Percentiles rank a stretch among this genome's conserved stretches.
Evolutionary conservation across 345 rosid species (phyloP).

Genomic region (Physaria fendleri): DNA sequence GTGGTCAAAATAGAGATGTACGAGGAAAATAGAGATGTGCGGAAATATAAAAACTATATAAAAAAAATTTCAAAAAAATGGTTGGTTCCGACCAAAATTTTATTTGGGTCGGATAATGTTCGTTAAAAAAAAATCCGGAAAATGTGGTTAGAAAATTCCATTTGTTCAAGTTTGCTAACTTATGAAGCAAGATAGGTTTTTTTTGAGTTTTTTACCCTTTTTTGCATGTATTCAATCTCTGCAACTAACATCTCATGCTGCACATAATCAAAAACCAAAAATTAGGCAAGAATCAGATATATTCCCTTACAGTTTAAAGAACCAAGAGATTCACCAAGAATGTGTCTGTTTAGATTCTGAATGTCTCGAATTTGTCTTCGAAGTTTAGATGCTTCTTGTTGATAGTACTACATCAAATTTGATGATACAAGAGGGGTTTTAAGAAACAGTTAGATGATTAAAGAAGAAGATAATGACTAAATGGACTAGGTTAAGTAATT

Average conservation of each 20-base stretch:
- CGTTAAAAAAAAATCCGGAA: too few relatives aligned
- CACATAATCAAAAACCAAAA: neutral
- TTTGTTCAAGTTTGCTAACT: too few relatives aligned
- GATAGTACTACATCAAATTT: constrained; percentile 50
- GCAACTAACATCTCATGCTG: constrained; percentile 82
- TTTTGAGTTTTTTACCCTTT: constrained; percentile 66
- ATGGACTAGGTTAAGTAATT: neutral
- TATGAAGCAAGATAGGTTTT: constrained; percentile 9
- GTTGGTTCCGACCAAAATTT: too few relatives aligned
- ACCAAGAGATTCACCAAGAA: constrained; percentile 76
- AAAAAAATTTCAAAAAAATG: too few relatives aligned
- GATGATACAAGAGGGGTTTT: neutral
- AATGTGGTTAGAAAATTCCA: too few relatives aligned
- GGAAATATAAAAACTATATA: too few relatives aligned
- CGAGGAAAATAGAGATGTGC: too few relatives aligned
- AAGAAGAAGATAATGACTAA: neutral
- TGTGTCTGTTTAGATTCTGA: constrained; percentile 73
- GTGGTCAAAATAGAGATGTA: too few relatives aligned
- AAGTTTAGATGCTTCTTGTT: constrained; percentile 83
- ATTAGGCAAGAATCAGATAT: constrained; percentile 8
- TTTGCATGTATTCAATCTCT: constrained; percentile 94
- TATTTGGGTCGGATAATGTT: too few relatives aligned
- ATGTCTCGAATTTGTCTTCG: constrained; percentile 65
- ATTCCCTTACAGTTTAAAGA: constrained; percentile 43
- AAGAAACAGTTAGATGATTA: neutral